Percentiles rank a stretch among this genome's conserved stretches.
Conservation (phyloP, 2,329 filamentous ascomycete species). For the Orbilia javanica region DNA sequence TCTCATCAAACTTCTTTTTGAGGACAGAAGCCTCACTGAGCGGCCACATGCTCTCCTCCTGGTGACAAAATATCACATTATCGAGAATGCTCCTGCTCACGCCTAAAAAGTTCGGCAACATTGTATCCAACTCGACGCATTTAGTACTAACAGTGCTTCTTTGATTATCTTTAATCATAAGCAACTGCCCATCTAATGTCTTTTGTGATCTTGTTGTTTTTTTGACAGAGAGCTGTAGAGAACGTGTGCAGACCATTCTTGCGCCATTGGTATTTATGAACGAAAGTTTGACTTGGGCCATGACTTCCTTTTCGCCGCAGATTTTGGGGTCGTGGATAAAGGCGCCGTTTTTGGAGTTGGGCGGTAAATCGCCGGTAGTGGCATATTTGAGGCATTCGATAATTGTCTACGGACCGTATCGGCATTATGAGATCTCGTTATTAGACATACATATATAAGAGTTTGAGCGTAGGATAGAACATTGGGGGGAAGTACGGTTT, state of each 20-base stretch:
- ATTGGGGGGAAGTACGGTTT: constrained; percentile 74
- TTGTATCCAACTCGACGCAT: constrained; percentile 82
- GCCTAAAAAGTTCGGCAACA: constrained; percentile 87
- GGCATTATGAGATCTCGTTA: neutral
- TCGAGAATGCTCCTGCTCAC: constrained; percentile 92
- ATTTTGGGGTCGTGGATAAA: constrained; percentile 99
- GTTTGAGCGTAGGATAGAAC: too few relatives aligned
- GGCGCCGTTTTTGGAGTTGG: constrained; percentile 86
- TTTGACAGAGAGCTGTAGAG: constrained; percentile 86
- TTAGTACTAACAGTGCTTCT: constrained; percentile 81
- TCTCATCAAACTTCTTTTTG: constrained; percentile 96
- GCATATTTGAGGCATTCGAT: constrained; percentile 99
- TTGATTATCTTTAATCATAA: constrained; percentile 83
- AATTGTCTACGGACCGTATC: constrained; percentile 74
- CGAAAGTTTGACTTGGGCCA: constrained; percentile 90
- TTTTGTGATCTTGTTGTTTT: constrained; percentile 82
- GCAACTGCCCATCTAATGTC: constrained; percentile 83
- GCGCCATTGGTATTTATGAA: constrained; percentile 84
- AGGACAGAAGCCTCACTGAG: constrained; percentile 86
- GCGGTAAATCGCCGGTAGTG: constrained; percentile 91
- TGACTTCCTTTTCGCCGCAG: constrained; percentile 85
- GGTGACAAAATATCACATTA: constrained; percentile 97
- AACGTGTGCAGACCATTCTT: constrained; percentile 85
- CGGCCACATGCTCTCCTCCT: constrained; percentile 97
- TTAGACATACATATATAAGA: neutral